Percentiles rank a stretch among this genome's conserved stretches.
These are phyloP conservation scores for Solanum gandarillasii DNA, from an alignment of 257 asterid species.

Conservation along the genomic window DNA sequence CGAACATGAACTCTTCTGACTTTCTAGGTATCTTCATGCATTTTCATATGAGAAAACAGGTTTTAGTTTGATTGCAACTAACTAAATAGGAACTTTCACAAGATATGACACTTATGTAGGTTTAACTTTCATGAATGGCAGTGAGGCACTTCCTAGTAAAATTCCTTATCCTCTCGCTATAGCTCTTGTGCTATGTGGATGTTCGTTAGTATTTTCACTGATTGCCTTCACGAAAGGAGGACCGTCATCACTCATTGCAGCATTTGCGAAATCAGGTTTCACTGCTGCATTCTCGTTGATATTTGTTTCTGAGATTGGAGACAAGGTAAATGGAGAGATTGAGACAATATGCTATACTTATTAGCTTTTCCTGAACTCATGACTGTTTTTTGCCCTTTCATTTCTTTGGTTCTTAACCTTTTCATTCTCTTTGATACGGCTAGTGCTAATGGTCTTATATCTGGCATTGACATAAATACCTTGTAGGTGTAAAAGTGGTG, in stretches of 20 bases:
- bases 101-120: conserved; percentile 14
- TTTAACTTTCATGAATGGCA: conserved; percentile 30
- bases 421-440: background rate
- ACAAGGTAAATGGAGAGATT: conserved; percentile 47
- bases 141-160: conserved; percentile 46
- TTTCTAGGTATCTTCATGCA: background rate
- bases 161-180: conserved; percentile 61
- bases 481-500: background rate
- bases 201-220: conserved; percentile 46
- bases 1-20: background rate
- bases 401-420: background rate
- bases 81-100: background rate
- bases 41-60: background rate
- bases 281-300: conserved; percentile 89
- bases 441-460: background rate
- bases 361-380: background rate
- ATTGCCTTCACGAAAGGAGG: conserved; percentile 48
- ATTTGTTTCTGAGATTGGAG: conserved; percentile 92
- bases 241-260: conserved; percentile 59
- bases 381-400: background rate
- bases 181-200: conserved; percentile 71
- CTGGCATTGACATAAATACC: background rate
- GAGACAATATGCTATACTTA: background rate
- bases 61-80: conserved; percentile 6
- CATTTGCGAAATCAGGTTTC: conserved; percentile 84